A percentile compares a stretch with the other conserved stretches of the same genome.
phyloP scores from a whole-genome alignment of 2,329 filamentous ascomycete species.

The Stachybotrys echinatus region DNA sequence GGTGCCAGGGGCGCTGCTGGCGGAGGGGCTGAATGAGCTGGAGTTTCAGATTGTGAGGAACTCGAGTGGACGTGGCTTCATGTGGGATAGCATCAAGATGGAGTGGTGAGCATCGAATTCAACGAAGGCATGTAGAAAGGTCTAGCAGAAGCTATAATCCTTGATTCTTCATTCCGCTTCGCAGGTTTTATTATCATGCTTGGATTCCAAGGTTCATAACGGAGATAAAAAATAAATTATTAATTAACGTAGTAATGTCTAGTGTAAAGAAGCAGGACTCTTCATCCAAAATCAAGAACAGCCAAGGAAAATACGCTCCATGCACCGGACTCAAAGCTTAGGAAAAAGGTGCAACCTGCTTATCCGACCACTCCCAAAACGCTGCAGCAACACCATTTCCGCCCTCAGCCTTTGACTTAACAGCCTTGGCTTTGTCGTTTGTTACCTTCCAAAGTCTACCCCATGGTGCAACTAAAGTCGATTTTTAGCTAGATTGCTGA shows the following conservation, averaged over 20 bases:
- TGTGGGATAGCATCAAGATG: conserved; percentile 1
- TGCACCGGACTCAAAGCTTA: too few relatives aligned
- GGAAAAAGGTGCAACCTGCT: conserved; percentile 17
- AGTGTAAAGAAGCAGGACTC: too few relatives aligned
- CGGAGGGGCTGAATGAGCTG: not conserved
- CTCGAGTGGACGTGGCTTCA: not conserved
- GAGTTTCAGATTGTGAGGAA: not conserved
- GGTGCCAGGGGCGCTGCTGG: not conserved
- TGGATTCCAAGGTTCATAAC: too few relatives aligned
- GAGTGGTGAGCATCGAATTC: not conserved
- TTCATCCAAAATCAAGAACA: too few relatives aligned
- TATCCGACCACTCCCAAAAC: conserved; percentile 34
- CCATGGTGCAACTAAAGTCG: conserved; percentile 26
- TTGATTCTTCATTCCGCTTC: too few relatives aligned
- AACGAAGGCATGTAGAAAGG: too few relatives aligned
- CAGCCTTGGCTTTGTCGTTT: conserved; percentile 18
- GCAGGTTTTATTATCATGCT: too few relatives aligned
- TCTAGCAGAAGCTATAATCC: too few relatives aligned
- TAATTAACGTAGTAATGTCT: too few relatives aligned
- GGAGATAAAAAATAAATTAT: too few relatives aligned
- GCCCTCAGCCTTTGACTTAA: conserved; percentile 24
- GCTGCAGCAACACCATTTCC: conserved; percentile 23
- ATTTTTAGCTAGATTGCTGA: not conserved
- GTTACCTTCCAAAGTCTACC: conserved; percentile 27
- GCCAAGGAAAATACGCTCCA: too few relatives aligned